Evolutionary conservation across 257 asterid species (phyloP).

Genomic region (Plantago ovata): DNA sequence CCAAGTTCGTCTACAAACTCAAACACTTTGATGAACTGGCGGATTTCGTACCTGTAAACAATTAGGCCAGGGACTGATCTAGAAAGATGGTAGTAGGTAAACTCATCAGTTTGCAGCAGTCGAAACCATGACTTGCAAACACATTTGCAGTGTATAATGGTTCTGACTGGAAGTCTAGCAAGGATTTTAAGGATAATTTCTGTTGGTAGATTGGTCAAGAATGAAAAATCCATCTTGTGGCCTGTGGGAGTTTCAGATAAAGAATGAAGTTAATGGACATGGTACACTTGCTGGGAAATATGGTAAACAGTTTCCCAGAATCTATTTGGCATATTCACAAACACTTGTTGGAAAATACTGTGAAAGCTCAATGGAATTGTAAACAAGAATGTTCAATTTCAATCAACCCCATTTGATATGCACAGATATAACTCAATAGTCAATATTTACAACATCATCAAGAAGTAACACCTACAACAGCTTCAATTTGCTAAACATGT

Average conservation of each 20-base stretch:
- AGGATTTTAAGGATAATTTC: conserved; percentile 27
- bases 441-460: too few species aligned
- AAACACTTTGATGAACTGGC: not conserved
- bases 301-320: too few species aligned
- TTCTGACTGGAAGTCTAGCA: conserved; percentile 25
- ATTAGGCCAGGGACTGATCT: conserved; percentile 27
- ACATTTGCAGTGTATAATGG: conserved; percentile 20
- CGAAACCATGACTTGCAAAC: conserved; percentile 35
- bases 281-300: not conserved
- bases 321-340: too few species aligned
- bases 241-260: not conserved
- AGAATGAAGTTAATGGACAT: not conserved
- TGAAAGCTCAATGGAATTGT: too few species aligned
- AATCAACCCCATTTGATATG: too few species aligned
- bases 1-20: conserved; percentile 24
- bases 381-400: too few species aligned
- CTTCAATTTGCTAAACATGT: too few species aligned
- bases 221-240: not conserved
- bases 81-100: conserved; percentile 21
- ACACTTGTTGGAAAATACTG: too few species aligned
- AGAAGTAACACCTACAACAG: too few species aligned
- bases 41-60: not conserved
- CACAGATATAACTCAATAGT: too few species aligned
- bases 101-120: conserved; percentile 22
- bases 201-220: conserved; percentile 22